These are phyloP conservation scores for Salix brachista DNA, from an alignment of 345 rosid genomes.

Conservation along the genomic window DNA sequence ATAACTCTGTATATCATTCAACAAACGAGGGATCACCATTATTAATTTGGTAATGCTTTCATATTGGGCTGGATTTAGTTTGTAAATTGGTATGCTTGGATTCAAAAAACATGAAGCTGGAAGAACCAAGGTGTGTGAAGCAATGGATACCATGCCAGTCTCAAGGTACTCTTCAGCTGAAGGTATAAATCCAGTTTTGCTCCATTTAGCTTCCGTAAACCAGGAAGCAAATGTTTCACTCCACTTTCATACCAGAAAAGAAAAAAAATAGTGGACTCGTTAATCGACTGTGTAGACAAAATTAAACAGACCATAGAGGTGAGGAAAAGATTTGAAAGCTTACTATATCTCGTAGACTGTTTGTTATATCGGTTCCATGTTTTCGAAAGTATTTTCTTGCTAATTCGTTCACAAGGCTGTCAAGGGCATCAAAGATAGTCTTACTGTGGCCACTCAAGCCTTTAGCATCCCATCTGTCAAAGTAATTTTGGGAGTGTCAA, in stretches of 20 bases:
- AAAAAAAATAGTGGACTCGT: not conserved
- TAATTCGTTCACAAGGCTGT: slow-evolving; percentile 34
- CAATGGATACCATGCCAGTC: slow-evolving; percentile 44
- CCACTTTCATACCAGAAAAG: slow-evolving; percentile 38
- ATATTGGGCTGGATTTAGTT: slow-evolving; percentile 27
- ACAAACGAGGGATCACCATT: slow-evolving; percentile 51
- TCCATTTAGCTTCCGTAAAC: slow-evolving; percentile 58
- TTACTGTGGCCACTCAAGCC: slow-evolving; percentile 42
- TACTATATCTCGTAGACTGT: slow-evolving; percentile 41
- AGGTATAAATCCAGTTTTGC: slow-evolving; percentile 33
- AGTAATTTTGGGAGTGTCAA: not conserved
- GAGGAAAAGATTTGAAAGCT: not conserved
- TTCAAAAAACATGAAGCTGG: slow-evolving; percentile 33
- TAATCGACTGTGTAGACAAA: not conserved
- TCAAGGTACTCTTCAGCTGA: slow-evolving; percentile 42
- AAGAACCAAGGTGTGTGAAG: slow-evolving; percentile 45
- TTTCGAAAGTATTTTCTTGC: slow-evolving; percentile 20
- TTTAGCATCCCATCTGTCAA: slow-evolving; percentile 50
- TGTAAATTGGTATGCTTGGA: slow-evolving; percentile 19
- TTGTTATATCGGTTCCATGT: slow-evolving; percentile 36
- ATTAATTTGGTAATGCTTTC: slow-evolving; percentile 40
- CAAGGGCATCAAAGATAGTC: slow-evolving; percentile 53
- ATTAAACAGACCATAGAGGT: not conserved
- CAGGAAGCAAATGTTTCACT: slow-evolving; percentile 55
- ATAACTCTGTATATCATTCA: slow-evolving; percentile 55